These are phyloP conservation scores for Peterozyma toletana DNA, from an alignment of 805 yeast genomes.

Conservation along the genomic window DNA sequence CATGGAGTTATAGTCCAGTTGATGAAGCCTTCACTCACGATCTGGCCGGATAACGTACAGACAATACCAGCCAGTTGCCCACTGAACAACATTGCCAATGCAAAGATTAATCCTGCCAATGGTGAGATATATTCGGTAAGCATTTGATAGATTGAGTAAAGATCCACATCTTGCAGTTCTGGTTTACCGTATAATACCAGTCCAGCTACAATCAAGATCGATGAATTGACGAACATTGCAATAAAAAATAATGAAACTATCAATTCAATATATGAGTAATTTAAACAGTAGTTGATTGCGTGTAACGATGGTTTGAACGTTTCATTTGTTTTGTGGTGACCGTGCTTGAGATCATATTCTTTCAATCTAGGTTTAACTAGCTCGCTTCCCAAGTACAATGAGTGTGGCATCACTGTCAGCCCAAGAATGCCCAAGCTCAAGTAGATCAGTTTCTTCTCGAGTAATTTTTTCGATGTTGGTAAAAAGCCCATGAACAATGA, in stretches of 20 bases:
- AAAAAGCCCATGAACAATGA: constrained; percentile 67
- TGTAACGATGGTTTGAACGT: constrained; percentile 66
- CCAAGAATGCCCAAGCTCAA: constrained; percentile 82
- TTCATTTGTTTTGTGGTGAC: constrained; percentile 35
- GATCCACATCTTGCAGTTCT: constrained; percentile 70
- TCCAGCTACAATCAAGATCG: constrained; percentile 87
- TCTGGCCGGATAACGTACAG: constrained; percentile 89
- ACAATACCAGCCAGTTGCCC: constrained; percentile 97
- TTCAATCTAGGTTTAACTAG: constrained; percentile 80
- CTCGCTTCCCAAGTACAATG: constrained; percentile 81
- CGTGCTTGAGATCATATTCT: constrained; percentile 67
- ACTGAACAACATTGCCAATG: constrained; percentile 77
- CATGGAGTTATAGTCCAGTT: constrained; percentile 79
- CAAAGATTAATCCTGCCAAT: constrained; percentile 85
- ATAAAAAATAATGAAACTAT: constrained; percentile 77
- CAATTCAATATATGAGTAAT: constrained; percentile 75
- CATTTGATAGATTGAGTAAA: constrained; percentile 72
- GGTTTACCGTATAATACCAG: constrained; percentile 65
- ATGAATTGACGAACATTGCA: constrained; percentile 88
- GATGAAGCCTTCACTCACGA: constrained; percentile 86
- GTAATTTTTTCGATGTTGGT: constrained; percentile 37
- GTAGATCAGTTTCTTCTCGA: constrained; percentile 63
- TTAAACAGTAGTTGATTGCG: constrained; percentile 75
- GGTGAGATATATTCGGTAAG: constrained; percentile 66
- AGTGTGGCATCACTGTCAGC: constrained; percentile 95